These are phyloP conservation scores for Paecilomyces dactylethromorphus DNA, from an alignment of 2,329 filamentous ascomycete species.

Conservation along the genomic window DNA sequence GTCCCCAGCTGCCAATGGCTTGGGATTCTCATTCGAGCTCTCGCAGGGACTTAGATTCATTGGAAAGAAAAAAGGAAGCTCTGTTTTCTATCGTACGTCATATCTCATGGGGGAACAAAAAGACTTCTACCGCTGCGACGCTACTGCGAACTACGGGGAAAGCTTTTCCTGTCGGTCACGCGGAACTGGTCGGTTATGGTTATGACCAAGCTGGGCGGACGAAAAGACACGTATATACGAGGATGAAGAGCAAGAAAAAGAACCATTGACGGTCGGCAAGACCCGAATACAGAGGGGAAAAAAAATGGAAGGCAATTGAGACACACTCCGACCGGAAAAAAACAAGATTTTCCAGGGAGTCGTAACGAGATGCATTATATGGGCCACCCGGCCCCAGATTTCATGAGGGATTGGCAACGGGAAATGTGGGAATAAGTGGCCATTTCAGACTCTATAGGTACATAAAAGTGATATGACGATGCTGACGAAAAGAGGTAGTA, in stretches of 20 bases:
- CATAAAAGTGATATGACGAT: conserved; percentile 5
- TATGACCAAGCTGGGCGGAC: not conserved
- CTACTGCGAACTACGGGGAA: too few relatives aligned
- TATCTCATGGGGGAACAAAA: not conserved
- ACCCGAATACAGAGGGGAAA: too few relatives aligned
- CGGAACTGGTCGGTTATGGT: not conserved
- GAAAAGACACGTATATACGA: not conserved
- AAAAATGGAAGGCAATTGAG: too few relatives aligned
- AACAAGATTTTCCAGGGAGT: not conserved
- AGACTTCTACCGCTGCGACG: not conserved
- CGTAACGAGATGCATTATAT: not conserved
- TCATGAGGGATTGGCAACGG: not conserved
- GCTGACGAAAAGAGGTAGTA: conserved; percentile 16
- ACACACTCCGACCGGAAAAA: not conserved
- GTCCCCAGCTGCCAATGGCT: not conserved
- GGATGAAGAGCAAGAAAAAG: not conserved
- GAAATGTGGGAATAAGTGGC: conserved; percentile 13
- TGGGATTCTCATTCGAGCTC: not conserved
- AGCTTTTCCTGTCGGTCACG: not conserved
- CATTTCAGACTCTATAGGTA: conserved; percentile 24
- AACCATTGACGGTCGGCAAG: too few relatives aligned
- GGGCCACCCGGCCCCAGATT: not conserved
- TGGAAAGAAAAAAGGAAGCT: not conserved
- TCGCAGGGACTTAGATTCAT: not conserved
- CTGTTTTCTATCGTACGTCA: not conserved